Base-by-base conservation (phyloP, 495 filamentous ascomycete genomes). In the Poronia punctata region DNA sequence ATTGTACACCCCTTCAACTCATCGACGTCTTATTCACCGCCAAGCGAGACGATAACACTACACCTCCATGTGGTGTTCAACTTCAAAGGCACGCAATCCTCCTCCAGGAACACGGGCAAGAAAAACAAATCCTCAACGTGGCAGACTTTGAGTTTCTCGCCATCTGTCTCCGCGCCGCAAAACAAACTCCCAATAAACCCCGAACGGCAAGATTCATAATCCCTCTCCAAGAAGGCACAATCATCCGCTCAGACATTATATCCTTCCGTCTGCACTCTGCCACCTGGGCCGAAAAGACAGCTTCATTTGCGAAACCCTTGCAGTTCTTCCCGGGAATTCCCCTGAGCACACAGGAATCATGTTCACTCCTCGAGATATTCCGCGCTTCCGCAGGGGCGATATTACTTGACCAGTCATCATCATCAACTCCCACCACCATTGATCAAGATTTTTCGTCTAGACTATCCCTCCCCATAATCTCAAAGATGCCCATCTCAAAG, bases 381-480 rank as follows among this genome's bases (percentile, higher is more conserved):
- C 38, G 44, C 3, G 38, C 34, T 20, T 48, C 53, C 10, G 53
- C 50, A 3, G 53, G 53, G 14, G 53, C 39, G 12, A 40, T 45
- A 30, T 21, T 56, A 28, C 21, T 57, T 11, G 37, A 35, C 12
- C 24, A 14, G 8, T 29, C 16, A 3, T 22, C 17, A 3, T 25
- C 21, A 2, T 16, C 6, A 10, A 5, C 31, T 12, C 27, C 42
- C 14, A 14, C n/a, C 15, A 35, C 33, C 10, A 40, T 57, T 22
- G 51, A 54, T 21, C 27, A 20, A 10, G 54, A 57, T 4, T 57
- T 54, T 19, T 31, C 32, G 22, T 35, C 36, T 19, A 57, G 54
- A 21, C 45, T 57, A 33, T 45, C 54, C n/a, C 40, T 55, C 5
- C 49, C 46, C 3, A 64, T 60, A 53, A 39, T 66, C n/a, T 40